Base-by-base conservation (phyloP, 1,284 basidiomycete species). In the Sanghuangporus sanghuang region DNA sequence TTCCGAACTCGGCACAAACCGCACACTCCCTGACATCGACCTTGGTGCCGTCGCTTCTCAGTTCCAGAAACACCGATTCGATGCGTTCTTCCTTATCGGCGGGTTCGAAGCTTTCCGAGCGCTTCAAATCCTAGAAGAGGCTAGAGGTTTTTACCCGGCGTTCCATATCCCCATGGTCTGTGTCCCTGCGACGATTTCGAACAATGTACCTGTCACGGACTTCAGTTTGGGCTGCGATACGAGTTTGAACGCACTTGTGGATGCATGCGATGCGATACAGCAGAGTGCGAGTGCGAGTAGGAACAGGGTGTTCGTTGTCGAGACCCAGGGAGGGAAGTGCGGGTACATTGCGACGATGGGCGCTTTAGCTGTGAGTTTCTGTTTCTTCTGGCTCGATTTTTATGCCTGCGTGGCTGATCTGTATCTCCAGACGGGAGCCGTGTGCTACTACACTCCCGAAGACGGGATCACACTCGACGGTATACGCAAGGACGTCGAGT, bases 1-100 rank as follows among this genome's bases (percentile, higher is more conserved):
- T n/a, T 98, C 95, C 48, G 97, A 99, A 75, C 87, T 99, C 21
- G 96, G 96, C 44, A 98, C 96, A 38, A 99, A 98, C 78, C 92
- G 96, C 61, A 83, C 85, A 9, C 79, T 96, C 36, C 96, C 96
- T 16, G 89, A 89, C 57, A 78, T 86, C 60, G 94, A 98, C 76
- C 83, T 98, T 54, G 94, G 94, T 1, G 86, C 85, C 3, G 82
- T 97, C 57, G 96, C 96, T 0, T 81, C 91, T 55, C 93, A 94
- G 71, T 91, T 99, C 80, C 94, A 98, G 77, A 79, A 95, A 71
- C 88, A 94, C 76, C 78, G 80, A 53, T 80, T 99, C 69, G 85
- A 98, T 67, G 93, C 81, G 0, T 75, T 99, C 42, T 77, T 99
- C 70, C 83, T 99, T 73, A 92, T 99, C 68, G 96, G 96, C 63